A percentile compares a stretch with the other conserved stretches of the same genome.
phyloP scores from a whole-genome alignment of 371 early-diverging fungal genomes.

The Apophysomyces trapeziformis region DNA sequence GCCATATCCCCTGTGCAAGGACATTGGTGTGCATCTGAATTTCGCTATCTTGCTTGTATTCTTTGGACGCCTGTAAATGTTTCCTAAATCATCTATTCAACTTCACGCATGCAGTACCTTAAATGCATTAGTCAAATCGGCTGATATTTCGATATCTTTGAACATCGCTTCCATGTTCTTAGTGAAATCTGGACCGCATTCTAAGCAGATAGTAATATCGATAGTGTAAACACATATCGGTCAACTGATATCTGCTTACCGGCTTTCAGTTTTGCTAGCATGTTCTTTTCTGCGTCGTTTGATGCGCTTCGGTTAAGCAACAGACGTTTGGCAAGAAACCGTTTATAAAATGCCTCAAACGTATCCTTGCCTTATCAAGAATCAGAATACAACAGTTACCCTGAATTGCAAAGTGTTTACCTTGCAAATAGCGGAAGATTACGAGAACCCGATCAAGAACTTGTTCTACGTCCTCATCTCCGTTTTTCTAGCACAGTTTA shows the following conservation, averaged over 20 bases:
- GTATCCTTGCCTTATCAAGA: slow-evolving; percentile 76
- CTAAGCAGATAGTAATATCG: slow-evolving; percentile 35
- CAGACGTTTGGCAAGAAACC: slow-evolving; percentile 87
- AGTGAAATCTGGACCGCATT: slow-evolving; percentile 91
- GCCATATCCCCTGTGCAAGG: slow-evolving; percentile 90
- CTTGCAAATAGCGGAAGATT: slow-evolving; percentile 89
- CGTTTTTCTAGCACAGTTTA: slow-evolving; percentile 35
- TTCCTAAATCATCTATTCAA: neutral
- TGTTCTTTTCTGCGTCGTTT: slow-evolving; percentile 81
- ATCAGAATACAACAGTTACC: neutral
- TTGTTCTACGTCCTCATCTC: slow-evolving; percentile 69
- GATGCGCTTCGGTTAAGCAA: slow-evolving; percentile 76
- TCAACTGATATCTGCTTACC: slow-evolving; percentile 43
- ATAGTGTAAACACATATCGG: neutral
- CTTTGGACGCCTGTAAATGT: slow-evolving; percentile 18
- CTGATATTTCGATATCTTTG: slow-evolving; percentile 83
- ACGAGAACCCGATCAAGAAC: slow-evolving; percentile 72
- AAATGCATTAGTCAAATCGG: slow-evolving; percentile 66
- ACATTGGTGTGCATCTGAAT: slow-evolving; percentile 81
- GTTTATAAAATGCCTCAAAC: slow-evolving; percentile 95
- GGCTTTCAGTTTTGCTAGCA: slow-evolving; percentile 80
- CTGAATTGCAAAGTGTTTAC: slow-evolving; percentile 19
- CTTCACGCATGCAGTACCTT: slow-evolving; percentile 40
- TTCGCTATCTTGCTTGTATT: slow-evolving; percentile 50
- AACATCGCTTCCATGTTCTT: slow-evolving; percentile 94